A percentile compares a stretch with the other conserved stretches of the same genome.
phyloP scores from a whole-genome alignment of 257 asterid species.

The Solanum sitiens region DNA sequence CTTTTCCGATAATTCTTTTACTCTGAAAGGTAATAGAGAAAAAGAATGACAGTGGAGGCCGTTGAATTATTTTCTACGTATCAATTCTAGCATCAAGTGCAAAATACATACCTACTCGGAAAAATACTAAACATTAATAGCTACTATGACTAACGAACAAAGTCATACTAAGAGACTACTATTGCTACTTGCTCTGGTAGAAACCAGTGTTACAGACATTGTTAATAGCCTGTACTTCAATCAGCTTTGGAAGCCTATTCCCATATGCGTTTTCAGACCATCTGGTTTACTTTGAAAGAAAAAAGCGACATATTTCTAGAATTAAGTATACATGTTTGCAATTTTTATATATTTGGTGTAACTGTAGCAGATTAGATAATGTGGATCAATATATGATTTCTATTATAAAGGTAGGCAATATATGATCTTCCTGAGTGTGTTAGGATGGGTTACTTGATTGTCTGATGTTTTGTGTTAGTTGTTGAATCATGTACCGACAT shows the following conservation, averaged over 20 bases:
- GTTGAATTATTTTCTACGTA: not conserved
- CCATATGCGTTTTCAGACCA: not conserved
- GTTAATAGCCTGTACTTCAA: not conserved
- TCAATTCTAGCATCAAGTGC: not conserved
- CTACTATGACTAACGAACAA: not conserved
- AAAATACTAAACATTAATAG: not conserved
- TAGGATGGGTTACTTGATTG: not conserved
- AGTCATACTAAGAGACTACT: not conserved
- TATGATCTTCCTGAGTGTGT: not conserved
- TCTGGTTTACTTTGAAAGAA: not conserved
- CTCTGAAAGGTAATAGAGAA: not conserved
- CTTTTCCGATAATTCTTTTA: not conserved
- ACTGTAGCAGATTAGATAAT: not conserved
- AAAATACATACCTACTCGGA: not conserved
- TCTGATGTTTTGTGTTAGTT: not conserved
- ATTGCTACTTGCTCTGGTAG: not conserved
- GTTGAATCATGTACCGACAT: not conserved
- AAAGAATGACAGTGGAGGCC: not conserved
- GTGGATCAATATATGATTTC: not conserved
- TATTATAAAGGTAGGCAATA: not conserved
- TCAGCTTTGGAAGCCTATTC: not conserved
- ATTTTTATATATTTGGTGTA: not conserved
- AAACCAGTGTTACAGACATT: not conserved
- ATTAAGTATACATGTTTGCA: not conserved
- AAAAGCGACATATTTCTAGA: not conserved